Base-by-base conservation (phyloP, 1,284 basidiomycete genomes). In the Papiliotrema fonsecae region DNA sequence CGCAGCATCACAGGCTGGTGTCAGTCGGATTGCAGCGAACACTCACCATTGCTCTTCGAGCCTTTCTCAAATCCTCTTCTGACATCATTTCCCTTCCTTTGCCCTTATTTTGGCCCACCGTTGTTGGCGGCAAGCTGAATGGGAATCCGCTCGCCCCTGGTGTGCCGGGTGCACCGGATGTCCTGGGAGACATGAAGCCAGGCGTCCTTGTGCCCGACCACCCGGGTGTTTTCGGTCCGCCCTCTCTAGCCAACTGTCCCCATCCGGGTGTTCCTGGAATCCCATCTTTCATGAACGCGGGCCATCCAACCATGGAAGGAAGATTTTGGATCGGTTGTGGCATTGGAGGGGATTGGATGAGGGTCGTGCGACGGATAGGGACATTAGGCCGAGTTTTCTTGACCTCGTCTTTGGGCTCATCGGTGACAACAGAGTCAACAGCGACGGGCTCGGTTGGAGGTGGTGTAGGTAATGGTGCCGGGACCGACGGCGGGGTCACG, bases 291-390 rank as follows among this genome's bases (percentile, higher is more conserved):
- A 55, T 52, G 44, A 60, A 57, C 1, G 51, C 52, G 1, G 55
- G 30, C 53, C 52, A 52, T 7, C 54, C 55, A 5, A 47, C 47
- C 13, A 74, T 32, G 0, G 67, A 67, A 1, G 72, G 72, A 18
- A 73, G 56, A 45, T 70, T 69, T 38, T 69, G 67, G 47, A 74
- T 74, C 1, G 71, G 72, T 21, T 59, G 68, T 6, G 72, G 72
- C 61, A 72, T 68, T 2, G 72, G 72, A 4, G 72, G 66, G 5
- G 61, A 62, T 13, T 62, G 61, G n/a, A 73, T 63, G n/a, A 72
- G 50, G 18, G 58, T 69, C 14, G 62, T 57, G 21, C 59, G 56
- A 2, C 62, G 49, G 2, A 47, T 34, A 6, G 58, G 61, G 22
- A 58, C 55, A 27, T 53, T 51, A 14, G 62, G 62, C n/a, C 61